Evolutionary conservation across 75 land plant genomes (phyloP), one percentile per base, ranked within the genome.

Genomic region (Azolla pinnata): DNA sequence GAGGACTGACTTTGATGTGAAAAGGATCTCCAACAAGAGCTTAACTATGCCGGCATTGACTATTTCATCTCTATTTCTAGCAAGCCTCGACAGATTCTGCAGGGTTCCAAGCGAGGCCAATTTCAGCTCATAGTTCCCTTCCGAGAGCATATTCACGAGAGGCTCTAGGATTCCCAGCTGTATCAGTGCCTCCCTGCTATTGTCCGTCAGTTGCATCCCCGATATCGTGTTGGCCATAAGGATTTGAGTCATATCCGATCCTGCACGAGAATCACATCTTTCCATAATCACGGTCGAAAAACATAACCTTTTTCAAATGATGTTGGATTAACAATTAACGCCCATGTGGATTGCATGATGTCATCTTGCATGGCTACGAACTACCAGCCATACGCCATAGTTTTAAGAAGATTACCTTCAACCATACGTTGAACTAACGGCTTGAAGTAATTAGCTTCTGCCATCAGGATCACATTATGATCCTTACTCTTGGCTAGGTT

Each of bases 391-490:
- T n/a, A n/a, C n/a, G n/a, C n/a, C n/a, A n/a, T n/a, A n/a, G n/a
- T n/a, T n/a, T n/a, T n/a, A n/a, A n/a, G n/a, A n/a, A n/a, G n/a
- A n/a, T 50, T 44, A 83, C 87, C 87, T 77, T 78, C 64, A 30
- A 32, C 67, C 10, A 83, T 65, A 9, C 69, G 75, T 31, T 62
- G 63, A 18, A 77, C 25, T 33, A 83, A 62, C 56, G 83, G 84
- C 60, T 64, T 58, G 34, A 83, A 83, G 65, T 83, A 79, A 56
- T 81, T 81, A 33, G 87, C 84, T 64, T 77, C 80, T 29, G 84
- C 87, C 87, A 83, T 83, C 29, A 67, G 78, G 19, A 81, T 68
- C 1, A 77, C 77, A 58, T 80, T 81, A 25, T 73, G 69, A 16
- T 83, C 87, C 42, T 60, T 65, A 57, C 63, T 59, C 25, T 62